Conservation (phyloP, 179 eudicot species). For the Vitellaria paradoxa region DNA sequence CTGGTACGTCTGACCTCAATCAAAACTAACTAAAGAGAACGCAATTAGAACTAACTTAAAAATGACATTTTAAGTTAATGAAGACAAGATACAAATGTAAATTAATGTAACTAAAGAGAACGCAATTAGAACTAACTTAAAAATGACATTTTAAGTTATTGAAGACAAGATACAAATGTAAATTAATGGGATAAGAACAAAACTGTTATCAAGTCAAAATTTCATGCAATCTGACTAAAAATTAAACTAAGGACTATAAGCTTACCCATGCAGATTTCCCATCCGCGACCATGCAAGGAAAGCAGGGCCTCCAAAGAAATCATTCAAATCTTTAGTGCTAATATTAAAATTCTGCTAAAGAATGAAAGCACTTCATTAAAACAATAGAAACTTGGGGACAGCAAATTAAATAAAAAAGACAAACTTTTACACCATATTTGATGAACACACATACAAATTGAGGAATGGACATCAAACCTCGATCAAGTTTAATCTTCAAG, state of each 20-base stretch:
- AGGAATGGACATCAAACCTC: neutral
- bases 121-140: neutral
- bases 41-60: neutral
- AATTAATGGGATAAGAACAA: neutral
- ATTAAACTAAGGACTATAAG: slow-evolving; percentile 8
- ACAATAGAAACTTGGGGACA: neutral
- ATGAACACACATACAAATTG: neutral
- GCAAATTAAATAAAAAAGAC: neutral
- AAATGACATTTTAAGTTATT: neutral
- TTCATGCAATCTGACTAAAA: neutral
- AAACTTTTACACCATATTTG: neutral
- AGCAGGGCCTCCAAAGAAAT: slow-evolving; percentile 63
- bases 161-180: neutral
- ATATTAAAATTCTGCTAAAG: slow-evolving; percentile 40
- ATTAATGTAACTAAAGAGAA: too few species aligned
- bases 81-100: neutral
- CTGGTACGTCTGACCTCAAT: neutral
- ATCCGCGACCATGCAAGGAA: slow-evolving; percentile 60
- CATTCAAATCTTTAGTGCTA: slow-evolving; percentile 35
- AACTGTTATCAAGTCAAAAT: neutral
- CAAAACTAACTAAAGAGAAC: neutral
- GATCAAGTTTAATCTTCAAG: too few species aligned
- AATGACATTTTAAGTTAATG: neutral
- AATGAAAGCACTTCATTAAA: slow-evolving; percentile 4
- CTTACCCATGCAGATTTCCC: slow-evolving; percentile 53